Base-by-base conservation (phyloP, 1,284 basidiomycete species). In the Tetrapyrgos nigripes region DNA sequence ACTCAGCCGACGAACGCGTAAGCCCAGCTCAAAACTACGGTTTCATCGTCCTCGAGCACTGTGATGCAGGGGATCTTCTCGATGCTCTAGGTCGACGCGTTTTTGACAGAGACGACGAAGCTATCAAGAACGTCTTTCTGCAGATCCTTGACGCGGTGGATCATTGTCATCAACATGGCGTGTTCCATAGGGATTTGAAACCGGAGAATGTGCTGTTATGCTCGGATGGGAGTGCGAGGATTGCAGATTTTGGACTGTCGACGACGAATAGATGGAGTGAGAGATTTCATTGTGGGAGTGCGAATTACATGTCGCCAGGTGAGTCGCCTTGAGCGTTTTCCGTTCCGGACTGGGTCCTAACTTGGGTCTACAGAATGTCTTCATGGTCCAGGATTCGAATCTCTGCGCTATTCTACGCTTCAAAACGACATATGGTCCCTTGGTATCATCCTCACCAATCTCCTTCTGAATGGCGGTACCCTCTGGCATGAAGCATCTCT, bases 381-480 rank as follows among this genome's bases (percentile, higher is more conserved):
- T 56, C 31, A 14, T 8, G 55, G 89, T 84, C 35, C 76, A 84
- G 59, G 80, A 80, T 66, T 75, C 44, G 70, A 66, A n/a, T 61
- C 70, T 11, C 76, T 79, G 24, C 77, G 77, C 23, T 97, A 94
- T 77, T 90, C 85, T 47, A 90, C 93, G 21, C 79, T 79, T 21
- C 81, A 85, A 60, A 91, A 88, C 71, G 96, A 98, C 70, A 83
- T 98, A 59, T 98, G 96, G 97, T 89, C 96, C 2, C 81, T 98
- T 57, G 94, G 94, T 17, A 86, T 96, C 65, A 83, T 89, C 62
- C 82, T 96, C 55, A 84, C 91, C 66, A 97, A 96, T 74, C 78
- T 92, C 76, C 83, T 98, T 74, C 87, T 94, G 48, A 91, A 90
- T 58, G 92, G 92, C n/a, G 86, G 92, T 44, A 93, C 92, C 71